Base-by-base conservation (phyloP, 2,329 filamentous ascomycete species). In the Leptodontidium sp. region DNA sequence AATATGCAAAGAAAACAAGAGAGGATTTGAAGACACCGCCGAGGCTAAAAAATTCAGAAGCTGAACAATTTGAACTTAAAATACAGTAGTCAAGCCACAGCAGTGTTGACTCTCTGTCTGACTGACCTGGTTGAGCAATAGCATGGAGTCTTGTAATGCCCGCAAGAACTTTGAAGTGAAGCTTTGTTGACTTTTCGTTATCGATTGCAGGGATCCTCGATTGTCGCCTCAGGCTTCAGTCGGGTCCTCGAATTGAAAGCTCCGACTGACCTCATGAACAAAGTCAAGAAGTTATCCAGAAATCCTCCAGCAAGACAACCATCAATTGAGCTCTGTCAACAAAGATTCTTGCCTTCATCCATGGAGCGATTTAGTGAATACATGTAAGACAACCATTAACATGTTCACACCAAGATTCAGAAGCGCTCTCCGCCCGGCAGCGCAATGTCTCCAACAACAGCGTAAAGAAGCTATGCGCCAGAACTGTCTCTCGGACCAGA, bases 371-470 rank as follows among this genome's bases (percentile, higher is more conserved):
- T 15, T n/a, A 7, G 6, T 8, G 24, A 5, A 3, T 11, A 57
- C 11, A 57, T 29, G 32, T 35, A 29, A 47, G 24, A 61, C 21
- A 12, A 17, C 15, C 14, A 7, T 17, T 17, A 70, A n/a, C 3
- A 78, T 78, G 76, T 76, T 77, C 50, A 55, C 69, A 32, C 71
- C 75, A 58, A 68, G 72, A n/a, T 61, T 76, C 11, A 61, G 66
- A 57, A 71, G 59, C 24, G 66, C 70, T 11, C 21, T 73, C 6
- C 71, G 75, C 14, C 72, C 74, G 35, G 52, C 67, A 17, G 70
- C 75, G 26, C 74, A 76, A 76, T 77, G 74, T 65, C 64, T 77
- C 7, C 75, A 72, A 57, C 74, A 74, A 63, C 72, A 71, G 65
- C 74, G 67, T 55, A 53, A 68, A 32, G 70, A 74, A 52, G 70